A percentile compares a stretch with the other conserved stretches of the same genome.
These are phyloP conservation scores for Tetramitus jugosus DNA, from an alignment of 208 protist genomes.

Conservation along the genomic window DNA sequence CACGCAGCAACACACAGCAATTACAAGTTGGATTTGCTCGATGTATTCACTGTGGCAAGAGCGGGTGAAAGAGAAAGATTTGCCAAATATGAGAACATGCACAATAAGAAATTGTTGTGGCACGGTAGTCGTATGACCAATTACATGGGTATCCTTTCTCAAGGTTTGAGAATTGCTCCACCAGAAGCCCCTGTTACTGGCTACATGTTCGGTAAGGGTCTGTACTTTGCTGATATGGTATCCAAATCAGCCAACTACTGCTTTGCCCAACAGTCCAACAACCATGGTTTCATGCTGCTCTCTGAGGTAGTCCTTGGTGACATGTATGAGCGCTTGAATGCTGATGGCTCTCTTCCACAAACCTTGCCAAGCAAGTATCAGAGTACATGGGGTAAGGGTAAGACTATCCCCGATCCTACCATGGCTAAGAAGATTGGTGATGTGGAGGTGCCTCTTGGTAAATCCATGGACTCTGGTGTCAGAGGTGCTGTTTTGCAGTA, in stretches of 20 bases:
- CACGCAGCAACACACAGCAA: conserved; percentile 55
- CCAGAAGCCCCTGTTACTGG: conserved; percentile 60
- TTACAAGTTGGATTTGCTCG: conserved; percentile 50
- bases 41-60: conserved; percentile 56
- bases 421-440: not conserved
- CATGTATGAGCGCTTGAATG: conserved; percentile 40
- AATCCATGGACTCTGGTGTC: not conserved
- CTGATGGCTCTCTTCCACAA: not conserved
- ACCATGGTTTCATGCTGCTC: conserved; percentile 61
- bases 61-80: conserved; percentile 52
- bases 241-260: conserved; percentile 74
- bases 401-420: not conserved
- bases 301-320: conserved; percentile 72
- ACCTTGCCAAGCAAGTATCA: not conserved
- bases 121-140: conserved; percentile 76
- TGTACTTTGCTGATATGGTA: conserved; percentile 15
- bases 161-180: conserved; percentile 76
- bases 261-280: conserved; percentile 42
- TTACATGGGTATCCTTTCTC: conserved; percentile 74
- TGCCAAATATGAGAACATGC: conserved; percentile 26
- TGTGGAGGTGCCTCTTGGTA: conserved; percentile 8
- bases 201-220: conserved; percentile 18
- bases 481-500: conserved; percentile 36
- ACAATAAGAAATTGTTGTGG: conserved; percentile 68
- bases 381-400: not conserved